Evolutionary conservation across 169 alveolate genomes (phyloP).

Genomic region (Plasmodium gaboni): DNA sequence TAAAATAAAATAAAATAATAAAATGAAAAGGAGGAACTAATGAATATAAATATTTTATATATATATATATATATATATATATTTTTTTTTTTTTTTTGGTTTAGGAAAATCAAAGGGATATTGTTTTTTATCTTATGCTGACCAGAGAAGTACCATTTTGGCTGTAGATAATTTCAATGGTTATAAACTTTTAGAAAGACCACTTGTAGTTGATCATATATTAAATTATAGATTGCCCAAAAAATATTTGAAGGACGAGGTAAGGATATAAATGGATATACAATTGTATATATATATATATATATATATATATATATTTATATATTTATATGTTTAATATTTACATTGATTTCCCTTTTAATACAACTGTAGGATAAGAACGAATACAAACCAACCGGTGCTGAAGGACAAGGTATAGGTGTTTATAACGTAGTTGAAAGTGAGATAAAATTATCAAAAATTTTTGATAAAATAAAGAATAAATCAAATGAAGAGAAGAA

Average conservation of each 20-base stretch:
- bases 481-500: conserved; percentile 31
- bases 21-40: neutral
- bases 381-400: conserved; percentile 89
- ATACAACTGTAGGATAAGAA: conserved; percentile 24
- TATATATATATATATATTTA: neutral
- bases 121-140: conserved; percentile 97
- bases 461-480: conserved; percentile 42
- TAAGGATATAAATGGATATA: conserved; percentile 10
- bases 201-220: conserved; percentile 96
- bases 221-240: conserved; percentile 91
- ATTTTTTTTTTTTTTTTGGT: neutral
- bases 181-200: conserved; percentile 90
- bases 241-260: conserved; percentile 34
- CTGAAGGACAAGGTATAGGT: conserved; percentile 90
- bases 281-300: neutral
- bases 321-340: conserved; percentile 15
- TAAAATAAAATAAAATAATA: neutral
- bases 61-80: too few relatives aligned
- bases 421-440: conserved; percentile 84
- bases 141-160: conserved; percentile 97
- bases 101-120: conserved; percentile 94
- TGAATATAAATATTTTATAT: neutral
- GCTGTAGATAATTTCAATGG: conserved; percentile 99
- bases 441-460: conserved; percentile 79
- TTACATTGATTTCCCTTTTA: neutral